Conservation (phyloP, 2,329 filamentous ascomycete genomes). For the Fusarium sp. region DNA sequence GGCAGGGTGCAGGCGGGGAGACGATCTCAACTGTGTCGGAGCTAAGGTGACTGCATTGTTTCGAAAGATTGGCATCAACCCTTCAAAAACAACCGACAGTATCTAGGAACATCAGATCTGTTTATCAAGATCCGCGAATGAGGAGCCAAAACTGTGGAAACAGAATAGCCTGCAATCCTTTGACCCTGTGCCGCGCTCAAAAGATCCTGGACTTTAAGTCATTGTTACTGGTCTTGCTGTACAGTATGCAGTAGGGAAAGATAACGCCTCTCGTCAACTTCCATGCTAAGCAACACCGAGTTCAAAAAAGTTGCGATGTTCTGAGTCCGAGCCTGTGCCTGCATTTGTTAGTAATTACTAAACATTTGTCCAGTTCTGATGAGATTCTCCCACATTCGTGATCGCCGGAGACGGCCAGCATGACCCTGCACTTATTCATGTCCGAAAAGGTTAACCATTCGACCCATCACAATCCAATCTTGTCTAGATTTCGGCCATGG, state of each 20-base stretch:
- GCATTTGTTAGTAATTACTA: slow-evolving; percentile 15
- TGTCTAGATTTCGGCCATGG: slow-evolving; percentile 2
- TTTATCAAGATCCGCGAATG: slow-evolving; percentile 1
- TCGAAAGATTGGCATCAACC: slow-evolving; percentile 2
- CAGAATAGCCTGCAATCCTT: slow-evolving; percentile 3
- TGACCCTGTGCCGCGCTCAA: slow-evolving; percentile 1
- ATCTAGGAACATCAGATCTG: slow-evolving; percentile 10
- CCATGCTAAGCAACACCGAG: slow-evolving; percentile 27
- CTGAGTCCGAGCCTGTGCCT: background rate
- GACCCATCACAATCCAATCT: slow-evolving; percentile 4
- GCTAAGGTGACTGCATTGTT: slow-evolving; percentile 14
- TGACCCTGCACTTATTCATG: slow-evolving; percentile 12
- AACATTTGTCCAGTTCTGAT: slow-evolving; percentile 9
- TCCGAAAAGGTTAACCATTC: slow-evolving; percentile 3
- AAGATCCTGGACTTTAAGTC: background rate
- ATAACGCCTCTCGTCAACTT: slow-evolving; percentile 25
- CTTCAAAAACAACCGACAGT: background rate
- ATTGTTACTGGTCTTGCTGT: background rate
- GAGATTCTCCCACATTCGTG: slow-evolving; percentile 12
- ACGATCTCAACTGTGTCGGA: background rate
- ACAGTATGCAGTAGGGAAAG: slow-evolving; percentile 3
- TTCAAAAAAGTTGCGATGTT: background rate
- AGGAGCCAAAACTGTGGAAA: background rate
- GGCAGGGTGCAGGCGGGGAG: background rate
- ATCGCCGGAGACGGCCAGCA: slow-evolving; percentile 15